Percentiles rank a stretch among this genome's conserved stretches.
These are phyloP conservation scores for Chenopodium suecicum DNA, from an alignment of 148 eudicot genomes.

Conservation along the genomic window DNA sequence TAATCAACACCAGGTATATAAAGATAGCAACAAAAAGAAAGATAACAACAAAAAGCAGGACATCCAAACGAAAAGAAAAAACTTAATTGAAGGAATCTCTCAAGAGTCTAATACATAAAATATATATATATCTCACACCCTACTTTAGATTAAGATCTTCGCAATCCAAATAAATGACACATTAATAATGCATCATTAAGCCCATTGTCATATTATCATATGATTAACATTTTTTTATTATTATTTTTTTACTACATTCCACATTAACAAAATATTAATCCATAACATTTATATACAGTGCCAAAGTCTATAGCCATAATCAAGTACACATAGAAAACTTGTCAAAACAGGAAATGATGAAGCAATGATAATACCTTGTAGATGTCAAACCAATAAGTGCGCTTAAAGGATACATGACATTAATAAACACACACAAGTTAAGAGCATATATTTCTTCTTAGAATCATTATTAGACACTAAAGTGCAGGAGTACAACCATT, in stretches of 20 bases:
- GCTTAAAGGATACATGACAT: no score
- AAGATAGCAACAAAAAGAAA: no score
- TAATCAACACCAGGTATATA: not conserved
- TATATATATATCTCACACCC: not conserved
- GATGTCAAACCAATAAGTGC: no score
- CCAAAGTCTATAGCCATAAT: no score
- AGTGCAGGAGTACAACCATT: not conserved
- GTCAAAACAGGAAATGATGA: no score
- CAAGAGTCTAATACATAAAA: not conserved
- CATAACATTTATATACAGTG: no score
- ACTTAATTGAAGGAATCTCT: conserved; percentile 5
- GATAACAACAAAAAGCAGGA: not conserved
- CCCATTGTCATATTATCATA: not conserved
- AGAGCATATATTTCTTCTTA: not conserved
- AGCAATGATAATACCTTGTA: no score
- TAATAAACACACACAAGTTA: not conserved
- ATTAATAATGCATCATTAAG: not conserved
- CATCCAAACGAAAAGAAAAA: not conserved
- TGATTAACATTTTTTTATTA: no score
- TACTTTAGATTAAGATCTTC: not conserved
- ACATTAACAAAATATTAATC: no score
- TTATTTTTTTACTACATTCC: no score
- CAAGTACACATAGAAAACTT: no score
- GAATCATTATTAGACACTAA: not conserved
- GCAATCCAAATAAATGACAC: not conserved